Evolutionary conservation across 2,329 filamentous ascomycete genomes (phyloP), one percentile per base, ranked within the genome.

Genomic region (Colletotrichum navitas): DNA sequence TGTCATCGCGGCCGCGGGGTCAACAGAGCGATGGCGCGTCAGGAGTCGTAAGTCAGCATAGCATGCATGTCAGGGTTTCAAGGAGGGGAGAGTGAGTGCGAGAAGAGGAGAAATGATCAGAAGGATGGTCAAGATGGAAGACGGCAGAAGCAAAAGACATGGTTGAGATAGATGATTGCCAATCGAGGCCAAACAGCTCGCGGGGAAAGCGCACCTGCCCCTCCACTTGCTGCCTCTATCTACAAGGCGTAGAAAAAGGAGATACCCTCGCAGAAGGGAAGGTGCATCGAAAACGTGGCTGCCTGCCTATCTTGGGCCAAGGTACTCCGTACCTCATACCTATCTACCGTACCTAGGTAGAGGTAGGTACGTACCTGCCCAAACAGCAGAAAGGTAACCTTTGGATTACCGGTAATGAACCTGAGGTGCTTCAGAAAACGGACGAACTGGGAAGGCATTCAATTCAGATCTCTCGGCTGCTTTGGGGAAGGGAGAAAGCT

Each of bases 391-490:
- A 24, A 47, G 21, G 16, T 39, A 39, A 24, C 16, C n/a, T 56
- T 39, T 39, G 54, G n/a, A 14, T 26, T 26, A n/a, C n/a, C n/a
- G n/a, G n/a, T n/a, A 21, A 41, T 51, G 45, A 52, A 52, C 45
- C n/a, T 52, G 60, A 71, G 52, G 64, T 54, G 29, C 34, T 2
- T 67, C 36, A 24, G 24, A 51, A 67, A 58, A 68, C 51, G 14
- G 64, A 71, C 58, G 68, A 63, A 68, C 64, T 43, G 52, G 39
- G 51, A 39, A 45, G 58, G 29, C 18, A 14, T 14, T 14, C 21
- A n/a, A 14, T 14, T 14, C 21, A n/a, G 7, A 14, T 32, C 47
- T 58, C 29, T 63, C 26, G 47, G 41, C 41, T 39, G 43, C 51
- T 32, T 29, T 52, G 34, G 51, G 39, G 49, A 16, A 34, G 41